Evolutionary conservation across 2,329 filamentous ascomycete genomes (phyloP).

Genomic region (Aureobasidium sp.): DNA sequence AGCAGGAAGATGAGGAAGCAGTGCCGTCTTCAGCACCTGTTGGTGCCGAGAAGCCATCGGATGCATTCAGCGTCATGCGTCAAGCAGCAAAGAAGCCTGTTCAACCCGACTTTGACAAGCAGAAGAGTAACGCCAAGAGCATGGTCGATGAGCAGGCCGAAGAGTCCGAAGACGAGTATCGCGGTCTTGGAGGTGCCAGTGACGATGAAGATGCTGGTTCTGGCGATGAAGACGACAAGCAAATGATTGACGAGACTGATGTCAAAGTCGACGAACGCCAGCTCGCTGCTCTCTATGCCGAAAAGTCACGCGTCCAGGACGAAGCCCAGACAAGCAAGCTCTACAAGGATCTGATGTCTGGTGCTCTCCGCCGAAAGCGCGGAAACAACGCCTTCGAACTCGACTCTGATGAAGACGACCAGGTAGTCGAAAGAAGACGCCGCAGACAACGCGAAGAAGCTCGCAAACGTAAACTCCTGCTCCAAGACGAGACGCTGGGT

Average conservation of each 20-base stretch:
- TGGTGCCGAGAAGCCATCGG: conserved; percentile 25
- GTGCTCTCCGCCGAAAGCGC: conserved; percentile 75
- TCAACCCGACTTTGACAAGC: conserved; percentile 67
- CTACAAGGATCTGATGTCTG: conserved; percentile 86
- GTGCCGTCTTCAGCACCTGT: conserved; percentile 19
- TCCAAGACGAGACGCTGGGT: conserved; percentile 75
- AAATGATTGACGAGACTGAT: conserved; percentile 80
- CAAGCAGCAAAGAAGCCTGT: conserved; percentile 51
- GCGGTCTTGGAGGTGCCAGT: conserved; percentile 81
- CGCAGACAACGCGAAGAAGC: conserved; percentile 83
- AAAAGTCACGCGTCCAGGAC: conserved; percentile 71
- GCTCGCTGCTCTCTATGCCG: conserved; percentile 78
- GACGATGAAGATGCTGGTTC: conserved; percentile 78
- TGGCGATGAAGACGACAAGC: conserved; percentile 65
- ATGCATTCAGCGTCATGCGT: conserved; percentile 65
- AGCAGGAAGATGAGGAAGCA: conserved; percentile 40
- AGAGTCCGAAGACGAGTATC: conserved; percentile 97
- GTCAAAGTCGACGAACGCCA: conserved; percentile 73
- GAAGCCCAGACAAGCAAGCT: conserved; percentile 86
- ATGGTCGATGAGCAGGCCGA: conserved; percentile 92
- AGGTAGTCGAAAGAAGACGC: conserved; percentile 61
- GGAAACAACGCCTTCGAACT: conserved; percentile 61
- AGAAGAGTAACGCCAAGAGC: conserved; percentile 77
- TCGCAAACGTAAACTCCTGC: conserved; percentile 81
- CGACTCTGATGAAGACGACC: conserved; percentile 80